Conservation (phyloP, 2,329 filamentous ascomycete genomes). For the Ambrosiella beaveri region DNA sequence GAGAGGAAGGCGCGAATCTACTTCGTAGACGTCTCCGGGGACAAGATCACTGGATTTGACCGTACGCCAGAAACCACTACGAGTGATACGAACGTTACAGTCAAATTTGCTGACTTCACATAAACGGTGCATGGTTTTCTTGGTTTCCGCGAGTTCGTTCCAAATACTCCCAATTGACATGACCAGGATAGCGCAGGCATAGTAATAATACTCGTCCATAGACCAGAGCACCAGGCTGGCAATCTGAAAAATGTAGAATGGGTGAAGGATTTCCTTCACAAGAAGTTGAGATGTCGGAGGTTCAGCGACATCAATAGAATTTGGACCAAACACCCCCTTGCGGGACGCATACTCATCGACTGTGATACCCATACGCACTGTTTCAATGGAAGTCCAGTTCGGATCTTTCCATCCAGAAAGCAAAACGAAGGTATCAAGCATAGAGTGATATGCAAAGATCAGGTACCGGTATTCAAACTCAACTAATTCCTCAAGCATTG, state of each 20-base stretch:
- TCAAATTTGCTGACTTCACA: slow-evolving; percentile 88
- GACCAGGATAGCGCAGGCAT: slow-evolving; percentile 82
- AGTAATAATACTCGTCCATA: slow-evolving; percentile 92
- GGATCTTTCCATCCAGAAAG: slow-evolving; percentile 91
- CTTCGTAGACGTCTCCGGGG: slow-evolving; percentile 89
- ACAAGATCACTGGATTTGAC: slow-evolving; percentile 76
- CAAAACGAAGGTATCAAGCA: slow-evolving; percentile 74
- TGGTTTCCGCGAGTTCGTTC: slow-evolving; percentile 78
- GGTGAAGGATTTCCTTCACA: slow-evolving; percentile 55
- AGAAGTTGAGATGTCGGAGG: slow-evolving; percentile 71
- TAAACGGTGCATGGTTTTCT: slow-evolving; percentile 73
- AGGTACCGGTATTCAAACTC: slow-evolving; percentile 88
- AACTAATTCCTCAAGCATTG: slow-evolving; percentile 55
- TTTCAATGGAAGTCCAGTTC: slow-evolving; percentile 60
- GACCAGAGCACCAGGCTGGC: slow-evolving; percentile 92
- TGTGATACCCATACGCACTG: slow-evolving; percentile 64
- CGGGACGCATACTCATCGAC: slow-evolving; percentile 73
- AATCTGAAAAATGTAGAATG: slow-evolving; percentile 96
- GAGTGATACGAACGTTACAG: slow-evolving; percentile 81
- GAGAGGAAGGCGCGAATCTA: slow-evolving; percentile 75
- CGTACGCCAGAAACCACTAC: slow-evolving; percentile 90
- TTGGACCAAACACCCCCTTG: slow-evolving; percentile 73
- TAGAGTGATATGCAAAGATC: slow-evolving; percentile 75
- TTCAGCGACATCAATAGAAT: slow-evolving; percentile 83
- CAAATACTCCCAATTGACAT: slow-evolving; percentile 89